A percentile compares a stretch with the other conserved stretches of the same genome.
Evolutionary conservation across 768 basidiomycete genomes (phyloP).

Genomic region (Candolleomyces efflorescens): DNA sequence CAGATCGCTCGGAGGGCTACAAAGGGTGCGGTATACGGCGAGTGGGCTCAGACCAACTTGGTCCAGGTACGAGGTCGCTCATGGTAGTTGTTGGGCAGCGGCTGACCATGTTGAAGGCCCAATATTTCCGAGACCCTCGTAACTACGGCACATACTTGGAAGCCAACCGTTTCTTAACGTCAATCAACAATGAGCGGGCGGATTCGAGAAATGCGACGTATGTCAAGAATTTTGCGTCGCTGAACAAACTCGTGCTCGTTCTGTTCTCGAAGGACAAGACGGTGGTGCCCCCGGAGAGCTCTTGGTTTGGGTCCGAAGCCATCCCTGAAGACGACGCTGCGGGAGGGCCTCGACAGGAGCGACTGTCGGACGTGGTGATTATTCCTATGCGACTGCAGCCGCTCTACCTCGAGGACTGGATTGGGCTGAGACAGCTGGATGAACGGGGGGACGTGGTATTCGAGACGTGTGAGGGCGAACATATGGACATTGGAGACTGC

Average conservation of each 20-base stretch:
- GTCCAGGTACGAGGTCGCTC: conserved; percentile 49
- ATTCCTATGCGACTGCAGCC: conserved; percentile 72
- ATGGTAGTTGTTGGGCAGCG: background rate
- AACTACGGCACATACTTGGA: conserved; percentile 55
- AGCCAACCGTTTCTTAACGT: conserved; percentile 62
- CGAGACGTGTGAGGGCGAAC: conserved; percentile 62
- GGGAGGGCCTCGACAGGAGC: background rate
- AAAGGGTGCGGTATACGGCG: conserved; percentile 60
- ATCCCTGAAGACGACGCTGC: conserved; percentile 26
- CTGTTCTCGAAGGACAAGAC: conserved; percentile 72
- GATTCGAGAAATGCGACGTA: conserved; percentile 56
- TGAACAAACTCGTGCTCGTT: conserved; percentile 68
- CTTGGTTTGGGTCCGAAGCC: conserved; percentile 81
- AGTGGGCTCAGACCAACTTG: conserved; percentile 74
- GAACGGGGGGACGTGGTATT: conserved; percentile 57
- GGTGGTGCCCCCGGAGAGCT: conserved; percentile 78
- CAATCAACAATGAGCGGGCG: conserved; percentile 75
- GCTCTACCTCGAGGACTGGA: conserved; percentile 77
- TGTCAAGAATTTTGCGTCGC: conserved; percentile 50
- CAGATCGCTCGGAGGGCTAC: conserved; percentile 59
- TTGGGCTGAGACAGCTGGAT: conserved; percentile 71
- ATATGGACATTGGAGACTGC: conserved; percentile 69
- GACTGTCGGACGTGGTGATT: conserved; percentile 22
- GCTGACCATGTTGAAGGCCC: conserved; percentile 48
- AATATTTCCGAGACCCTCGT: conserved; percentile 77